Evolutionary conservation across 768 basidiomycete species (phyloP).

Genomic region (Astraeus odoratus): DNA sequence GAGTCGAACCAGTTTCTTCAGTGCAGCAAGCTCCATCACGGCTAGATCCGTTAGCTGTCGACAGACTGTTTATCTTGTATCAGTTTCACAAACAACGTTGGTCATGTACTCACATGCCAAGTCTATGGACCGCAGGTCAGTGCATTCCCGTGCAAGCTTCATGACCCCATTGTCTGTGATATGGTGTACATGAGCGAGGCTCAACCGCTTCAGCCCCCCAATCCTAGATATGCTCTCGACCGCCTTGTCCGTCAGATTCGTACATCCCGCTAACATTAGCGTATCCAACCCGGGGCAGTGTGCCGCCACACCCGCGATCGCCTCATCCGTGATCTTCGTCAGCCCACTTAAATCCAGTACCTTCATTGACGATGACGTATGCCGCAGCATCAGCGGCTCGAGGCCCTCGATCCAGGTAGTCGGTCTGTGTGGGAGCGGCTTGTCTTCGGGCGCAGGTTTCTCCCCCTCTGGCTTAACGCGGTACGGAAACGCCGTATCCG

Average conservation of each 20-base stretch:
- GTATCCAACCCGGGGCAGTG: slow-evolving; percentile 75
- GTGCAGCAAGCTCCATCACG: slow-evolving; percentile 69
- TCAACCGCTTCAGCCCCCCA: slow-evolving; percentile 70
- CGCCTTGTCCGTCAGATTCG: slow-evolving; percentile 62
- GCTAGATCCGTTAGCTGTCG: slow-evolving; percentile 78
- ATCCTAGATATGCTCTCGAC: slow-evolving; percentile 64
- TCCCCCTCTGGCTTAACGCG: slow-evolving; percentile 27
- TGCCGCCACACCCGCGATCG: slow-evolving; percentile 64
- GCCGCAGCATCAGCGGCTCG: slow-evolving; percentile 57
- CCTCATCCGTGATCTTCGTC: slow-evolving; percentile 61
- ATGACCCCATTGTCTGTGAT: slow-evolving; percentile 77
- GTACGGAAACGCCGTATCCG: slow-evolving; percentile 75
- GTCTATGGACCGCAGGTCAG: slow-evolving; percentile 73
- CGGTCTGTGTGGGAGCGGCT: slow-evolving; percentile 51
- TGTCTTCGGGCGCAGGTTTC: slow-evolving; percentile 27
- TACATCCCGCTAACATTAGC: slow-evolving; percentile 73
- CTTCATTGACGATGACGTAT: slow-evolving; percentile 69
- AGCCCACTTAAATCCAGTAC: slow-evolving; percentile 75
- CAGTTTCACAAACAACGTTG: slow-evolving; percentile 14
- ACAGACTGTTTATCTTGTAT: slow-evolving; percentile 48
- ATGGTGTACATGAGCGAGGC: slow-evolving; percentile 70
- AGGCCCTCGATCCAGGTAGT: slow-evolving; percentile 54
- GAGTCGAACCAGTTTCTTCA: slow-evolving; percentile 66
- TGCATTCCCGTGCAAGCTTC: slow-evolving; percentile 61
- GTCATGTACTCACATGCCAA: slow-evolving; percentile 61